Evolutionary conservation across 2,329 filamentous ascomycete genomes (phyloP), one percentile per base, ranked within the genome.

Genomic region (Epichloe brachyelytri): DNA sequence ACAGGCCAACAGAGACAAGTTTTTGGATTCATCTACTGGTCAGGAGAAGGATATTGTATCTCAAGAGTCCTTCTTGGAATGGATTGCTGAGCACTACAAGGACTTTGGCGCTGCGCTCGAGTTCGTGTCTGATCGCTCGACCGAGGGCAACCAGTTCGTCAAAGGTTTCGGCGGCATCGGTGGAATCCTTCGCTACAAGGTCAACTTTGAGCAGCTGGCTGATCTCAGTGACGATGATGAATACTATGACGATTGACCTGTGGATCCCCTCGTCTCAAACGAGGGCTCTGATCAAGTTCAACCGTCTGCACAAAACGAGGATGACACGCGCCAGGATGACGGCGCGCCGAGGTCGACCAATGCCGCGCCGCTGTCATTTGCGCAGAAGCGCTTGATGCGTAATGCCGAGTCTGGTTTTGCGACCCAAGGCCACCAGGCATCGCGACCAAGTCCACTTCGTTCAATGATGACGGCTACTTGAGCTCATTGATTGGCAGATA

Each of bases 81-180:
- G 93, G 93, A 88, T 98, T 57, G 93, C 93, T 8, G 93, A 98
- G 70, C 88, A 93, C 68, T 97, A 97, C 78, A 94, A 93, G 71
- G 88, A 97, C 67, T 98, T 96, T 65, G 93, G 93, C 72, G 90
- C 93, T 49, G 85, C 83, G 34, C 81, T 98, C 43, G 93, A 98
- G 70, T 98, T 98, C 61, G 93, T 98, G 57, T 96, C 93, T 46
- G 94, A 98, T 68, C 85, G 89, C 58, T 97, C 91, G 54, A 95
- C 88, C 55, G 93, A 98, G 74, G 93, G 93, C 67, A 98, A 98
- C 74, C 93, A 98, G 76, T 98, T 98, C 72, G 93, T 98, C 64
- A 97, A 96, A 77, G 93, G 93, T 57, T 98, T 98, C 66, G 93
- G 93, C 83, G 93, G 93, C 65, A 95, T 98, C 62, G 93, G 93